These are phyloP conservation scores for Adansonia digitata DNA, from an alignment of 345 rosid genomes.

Conservation along the genomic window DNA sequence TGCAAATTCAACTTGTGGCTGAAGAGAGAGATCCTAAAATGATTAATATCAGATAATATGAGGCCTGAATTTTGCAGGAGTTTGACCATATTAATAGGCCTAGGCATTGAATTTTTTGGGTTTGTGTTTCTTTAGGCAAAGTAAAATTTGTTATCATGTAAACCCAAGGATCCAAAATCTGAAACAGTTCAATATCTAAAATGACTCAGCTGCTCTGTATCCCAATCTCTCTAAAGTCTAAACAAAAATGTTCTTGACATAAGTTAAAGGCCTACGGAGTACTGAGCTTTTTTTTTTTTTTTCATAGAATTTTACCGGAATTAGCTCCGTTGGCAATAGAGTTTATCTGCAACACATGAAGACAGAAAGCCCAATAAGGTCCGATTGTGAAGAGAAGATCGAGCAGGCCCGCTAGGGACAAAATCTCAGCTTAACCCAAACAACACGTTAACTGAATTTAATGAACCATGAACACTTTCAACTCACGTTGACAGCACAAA, in stretches of 20 bases:
- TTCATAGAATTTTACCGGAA: not conserved
- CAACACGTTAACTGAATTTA: not conserved
- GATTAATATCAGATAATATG: constrained; percentile 2
- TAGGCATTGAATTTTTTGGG: no score
- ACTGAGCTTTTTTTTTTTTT: no score
- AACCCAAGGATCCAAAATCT: not conserved
- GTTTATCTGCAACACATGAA: not conserved
- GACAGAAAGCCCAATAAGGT: no score
- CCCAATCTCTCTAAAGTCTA: no score
- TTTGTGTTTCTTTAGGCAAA: no score
- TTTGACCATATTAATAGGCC: no score
- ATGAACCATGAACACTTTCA: not conserved
- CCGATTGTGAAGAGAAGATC: not conserved
- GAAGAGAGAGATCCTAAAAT: constrained; percentile 68
- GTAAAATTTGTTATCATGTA: no score
- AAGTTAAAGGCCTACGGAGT: no score
- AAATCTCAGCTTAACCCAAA: not conserved
- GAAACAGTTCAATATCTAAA: not conserved
- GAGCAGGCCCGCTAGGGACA: not conserved
- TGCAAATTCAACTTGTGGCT: constrained; percentile 66
- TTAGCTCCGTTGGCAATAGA: not conserved
- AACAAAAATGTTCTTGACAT: no score
- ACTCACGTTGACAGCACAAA: not conserved
- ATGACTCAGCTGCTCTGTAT: no score
- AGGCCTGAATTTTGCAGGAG: no score